Conservation (phyloP, 164 flowering plant genomes). For the Liquidambar formosana region DNA sequence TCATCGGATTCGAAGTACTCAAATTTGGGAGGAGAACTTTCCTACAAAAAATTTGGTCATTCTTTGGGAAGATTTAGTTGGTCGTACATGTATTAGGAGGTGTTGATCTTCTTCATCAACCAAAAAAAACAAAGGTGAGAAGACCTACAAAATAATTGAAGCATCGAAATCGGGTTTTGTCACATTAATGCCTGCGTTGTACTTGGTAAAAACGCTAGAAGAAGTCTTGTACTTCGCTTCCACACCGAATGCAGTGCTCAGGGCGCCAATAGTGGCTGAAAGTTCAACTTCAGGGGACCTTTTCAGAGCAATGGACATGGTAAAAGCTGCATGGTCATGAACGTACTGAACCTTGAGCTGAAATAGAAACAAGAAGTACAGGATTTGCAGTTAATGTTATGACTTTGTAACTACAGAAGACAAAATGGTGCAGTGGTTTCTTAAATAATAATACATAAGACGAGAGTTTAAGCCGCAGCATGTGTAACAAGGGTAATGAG, state of each 20-base stretch:
- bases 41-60: no score
- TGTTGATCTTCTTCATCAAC: no score
- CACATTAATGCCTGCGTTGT: constrained; percentile 9
- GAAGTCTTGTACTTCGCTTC: constrained; percentile 5
- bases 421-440: no score
- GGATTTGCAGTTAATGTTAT: not conserved
- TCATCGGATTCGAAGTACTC: no score
- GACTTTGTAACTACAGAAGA: no score
- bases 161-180: not conserved
- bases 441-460: no score
- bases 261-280: constrained; percentile 9
- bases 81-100: no score
- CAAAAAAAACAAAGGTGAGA: no score
- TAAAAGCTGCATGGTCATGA: constrained; percentile 1
- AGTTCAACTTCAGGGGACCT: constrained; percentile 9
- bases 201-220: not conserved
- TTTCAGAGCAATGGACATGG: constrained; percentile 4
- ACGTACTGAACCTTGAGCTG: constrained; percentile 4
- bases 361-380: not conserved
- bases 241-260: constrained; percentile 4
- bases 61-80: no score
- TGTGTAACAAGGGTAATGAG: no score
- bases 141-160: constrained; percentile 18
- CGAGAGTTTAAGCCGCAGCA: no score
- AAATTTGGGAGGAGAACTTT: no score